phyloP scores from a whole-genome alignment of 2,329 filamentous ascomycete genomes.

The Fonsecaea nubica region DNA sequence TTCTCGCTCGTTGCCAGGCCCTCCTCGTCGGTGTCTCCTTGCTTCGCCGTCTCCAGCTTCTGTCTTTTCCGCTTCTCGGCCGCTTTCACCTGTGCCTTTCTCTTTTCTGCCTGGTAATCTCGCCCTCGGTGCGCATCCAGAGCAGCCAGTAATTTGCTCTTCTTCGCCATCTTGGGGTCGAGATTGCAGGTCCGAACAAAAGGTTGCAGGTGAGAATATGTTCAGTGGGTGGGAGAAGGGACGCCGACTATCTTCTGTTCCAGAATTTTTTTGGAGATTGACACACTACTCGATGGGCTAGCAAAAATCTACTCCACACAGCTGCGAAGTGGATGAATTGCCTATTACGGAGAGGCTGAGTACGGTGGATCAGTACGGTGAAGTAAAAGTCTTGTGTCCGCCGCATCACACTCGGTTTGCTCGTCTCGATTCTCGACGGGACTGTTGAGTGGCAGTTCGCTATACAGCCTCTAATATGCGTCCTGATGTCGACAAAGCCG shows the following conservation, averaged over 20 bases:
- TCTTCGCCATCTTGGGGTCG: slow-evolving; percentile 54
- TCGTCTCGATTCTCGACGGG: too few species aligned
- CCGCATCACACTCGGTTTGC: not conserved
- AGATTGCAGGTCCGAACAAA: too few species aligned
- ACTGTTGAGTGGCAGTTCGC: too few species aligned
- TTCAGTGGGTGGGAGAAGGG: not conserved
- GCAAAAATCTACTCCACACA: slow-evolving; percentile 2
- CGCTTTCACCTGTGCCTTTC: slow-evolving; percentile 68
- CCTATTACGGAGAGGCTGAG: not conserved
- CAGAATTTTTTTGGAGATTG: not conserved
- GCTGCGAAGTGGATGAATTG: not conserved
- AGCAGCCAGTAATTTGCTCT: slow-evolving; percentile 64
- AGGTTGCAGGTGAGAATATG: not conserved
- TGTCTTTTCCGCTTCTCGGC: slow-evolving; percentile 54
- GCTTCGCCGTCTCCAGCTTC: slow-evolving; percentile 37
- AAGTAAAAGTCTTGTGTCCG: not conserved
- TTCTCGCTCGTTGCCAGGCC: not conserved
- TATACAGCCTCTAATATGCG: not conserved
- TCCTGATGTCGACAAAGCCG: not conserved
- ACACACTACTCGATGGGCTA: not conserved
- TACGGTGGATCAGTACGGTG: not conserved
- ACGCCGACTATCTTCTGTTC: not conserved
- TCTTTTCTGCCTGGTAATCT: slow-evolving; percentile 78
- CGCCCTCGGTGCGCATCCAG: slow-evolving; percentile 65
- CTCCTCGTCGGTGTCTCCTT: slow-evolving; percentile 6